Evolutionary conservation across 805 yeast species (phyloP).

Genomic region (Jamesozyma piceae): DNA sequence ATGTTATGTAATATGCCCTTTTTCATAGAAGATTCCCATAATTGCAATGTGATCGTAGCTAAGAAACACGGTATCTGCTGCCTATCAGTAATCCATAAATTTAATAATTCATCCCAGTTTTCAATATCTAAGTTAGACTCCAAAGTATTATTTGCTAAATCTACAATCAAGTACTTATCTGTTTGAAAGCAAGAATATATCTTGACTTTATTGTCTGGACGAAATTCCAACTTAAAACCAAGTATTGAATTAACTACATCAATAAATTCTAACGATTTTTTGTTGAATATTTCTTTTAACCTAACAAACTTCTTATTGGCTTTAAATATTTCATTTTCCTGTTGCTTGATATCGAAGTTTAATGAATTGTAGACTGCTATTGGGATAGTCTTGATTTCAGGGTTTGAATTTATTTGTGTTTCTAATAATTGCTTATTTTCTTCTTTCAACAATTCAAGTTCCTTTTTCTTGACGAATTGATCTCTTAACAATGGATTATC

Average conservation of each 20-base stretch:
- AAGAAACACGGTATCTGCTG: conserved; percentile 69
- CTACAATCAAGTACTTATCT: conserved; percentile 43
- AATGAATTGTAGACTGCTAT: conserved; percentile 54
- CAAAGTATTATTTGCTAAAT: conserved; percentile 44
- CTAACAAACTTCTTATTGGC: conserved; percentile 45
- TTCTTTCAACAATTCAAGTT: conserved; percentile 40
- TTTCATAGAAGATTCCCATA: conserved; percentile 41
- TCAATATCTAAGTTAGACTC: conserved; percentile 35
- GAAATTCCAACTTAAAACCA: conserved; percentile 66
- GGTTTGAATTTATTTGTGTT: conserved; percentile 12
- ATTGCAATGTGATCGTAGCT: conserved; percentile 60
- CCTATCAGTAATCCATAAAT: conserved; percentile 59
- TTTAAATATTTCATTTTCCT: conserved; percentile 40
- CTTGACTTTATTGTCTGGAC: conserved; percentile 47
- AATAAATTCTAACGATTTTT: conserved; percentile 63
- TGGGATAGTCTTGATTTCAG: conserved; percentile 38
- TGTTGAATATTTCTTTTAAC: conserved; percentile 46
- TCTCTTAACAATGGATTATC: conserved; percentile 56
- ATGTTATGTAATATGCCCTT: background rate
- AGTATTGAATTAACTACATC: conserved; percentile 56
- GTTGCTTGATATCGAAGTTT: conserved; percentile 41
- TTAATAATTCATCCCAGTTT: conserved; percentile 43
- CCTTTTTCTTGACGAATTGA: conserved; percentile 48
- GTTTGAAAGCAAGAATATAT: conserved; percentile 40
- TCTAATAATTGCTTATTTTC: conserved; percentile 52